Evolutionary conservation across 208 protist genomes (phyloP).

Genomic region (Tritrichomonas musculus): DNA sequence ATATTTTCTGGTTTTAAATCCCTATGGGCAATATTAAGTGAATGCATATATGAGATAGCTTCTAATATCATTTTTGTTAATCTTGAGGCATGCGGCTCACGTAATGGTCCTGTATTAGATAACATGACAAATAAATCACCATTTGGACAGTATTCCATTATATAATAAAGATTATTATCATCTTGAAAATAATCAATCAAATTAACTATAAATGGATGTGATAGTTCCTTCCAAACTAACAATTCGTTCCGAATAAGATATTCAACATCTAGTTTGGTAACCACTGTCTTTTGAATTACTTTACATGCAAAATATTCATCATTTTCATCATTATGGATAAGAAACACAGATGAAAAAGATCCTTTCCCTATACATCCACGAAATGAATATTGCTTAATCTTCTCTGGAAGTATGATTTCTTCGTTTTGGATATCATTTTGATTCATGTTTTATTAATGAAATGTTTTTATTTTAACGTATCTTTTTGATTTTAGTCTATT

Average conservation of each 20-base stretch:
- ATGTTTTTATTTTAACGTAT: too few relatives aligned
- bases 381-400: too few relatives aligned
- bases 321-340: too few relatives aligned
- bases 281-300: too few relatives aligned
- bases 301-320: too few relatives aligned
- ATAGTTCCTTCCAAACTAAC: background rate
- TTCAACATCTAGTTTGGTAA: background rate
- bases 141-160: constrained; percentile 3
- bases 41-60: background rate
- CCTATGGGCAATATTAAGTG: background rate
- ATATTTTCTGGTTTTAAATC: constrained; percentile 31
- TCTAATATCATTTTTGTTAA: background rate
- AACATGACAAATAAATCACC: background rate
- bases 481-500: too few relatives aligned
- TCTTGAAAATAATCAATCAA: background rate
- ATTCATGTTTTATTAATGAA: too few relatives aligned
- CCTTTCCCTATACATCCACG: too few relatives aligned
- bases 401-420: too few relatives aligned
- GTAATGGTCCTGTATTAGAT: background rate
- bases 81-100: background rate
- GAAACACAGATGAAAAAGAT: too few relatives aligned
- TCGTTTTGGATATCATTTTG: too few relatives aligned
- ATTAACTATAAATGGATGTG: background rate
- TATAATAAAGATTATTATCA: background rate
- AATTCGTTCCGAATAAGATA: background rate